A percentile compares a stretch with the other conserved stretches of the same genome.
Conservation (phyloP, 805 yeast species). For the Ascoidea tarda region DNA sequence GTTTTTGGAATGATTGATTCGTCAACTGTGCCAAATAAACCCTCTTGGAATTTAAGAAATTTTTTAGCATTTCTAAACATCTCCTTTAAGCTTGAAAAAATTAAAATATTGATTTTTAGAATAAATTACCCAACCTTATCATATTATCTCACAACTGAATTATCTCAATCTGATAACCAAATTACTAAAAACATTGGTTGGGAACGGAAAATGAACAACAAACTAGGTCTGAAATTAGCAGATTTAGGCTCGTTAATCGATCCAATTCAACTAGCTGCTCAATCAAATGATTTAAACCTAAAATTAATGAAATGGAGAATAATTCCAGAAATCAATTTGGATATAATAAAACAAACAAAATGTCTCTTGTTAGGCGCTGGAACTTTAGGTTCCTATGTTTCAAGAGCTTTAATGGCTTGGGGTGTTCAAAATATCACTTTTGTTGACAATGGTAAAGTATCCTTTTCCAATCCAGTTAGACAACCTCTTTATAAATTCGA, state of each 20-base stretch:
- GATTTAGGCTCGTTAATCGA: slow-evolving; percentile 72
- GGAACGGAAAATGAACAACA: slow-evolving; percentile 71
- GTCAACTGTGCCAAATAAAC: slow-evolving; percentile 19
- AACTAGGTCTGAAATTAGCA: slow-evolving; percentile 69
- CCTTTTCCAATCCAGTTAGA: slow-evolving; percentile 90
- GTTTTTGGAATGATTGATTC: slow-evolving; percentile 27
- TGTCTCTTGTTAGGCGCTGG: slow-evolving; percentile 90
- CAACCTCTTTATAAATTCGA: slow-evolving; percentile 75
- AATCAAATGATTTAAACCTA: slow-evolving; percentile 82
- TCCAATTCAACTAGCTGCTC: slow-evolving; percentile 73
- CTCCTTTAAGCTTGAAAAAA: slow-evolving; percentile 20
- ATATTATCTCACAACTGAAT: slow-evolving; percentile 11
- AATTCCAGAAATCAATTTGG: slow-evolving; percentile 69
- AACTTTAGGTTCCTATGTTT: slow-evolving; percentile 85
- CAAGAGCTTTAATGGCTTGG: slow-evolving; percentile 85
- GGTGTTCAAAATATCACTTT: slow-evolving; percentile 78
- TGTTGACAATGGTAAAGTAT: slow-evolving; percentile 80
- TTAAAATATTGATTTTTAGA: slow-evolving; percentile 27
- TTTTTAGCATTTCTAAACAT: slow-evolving; percentile 30
- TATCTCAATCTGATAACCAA: slow-evolving; percentile 6
- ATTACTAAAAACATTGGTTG: slow-evolving; percentile 59
- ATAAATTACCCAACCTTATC: slow-evolving; percentile 18
- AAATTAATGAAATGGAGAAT: slow-evolving; percentile 96
- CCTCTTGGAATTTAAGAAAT: slow-evolving; percentile 46
- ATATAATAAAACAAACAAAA: slow-evolving; percentile 39